phyloP scores from a whole-genome alignment of 768 basidiomycete genomes.

The Collybia nuda region DNA sequence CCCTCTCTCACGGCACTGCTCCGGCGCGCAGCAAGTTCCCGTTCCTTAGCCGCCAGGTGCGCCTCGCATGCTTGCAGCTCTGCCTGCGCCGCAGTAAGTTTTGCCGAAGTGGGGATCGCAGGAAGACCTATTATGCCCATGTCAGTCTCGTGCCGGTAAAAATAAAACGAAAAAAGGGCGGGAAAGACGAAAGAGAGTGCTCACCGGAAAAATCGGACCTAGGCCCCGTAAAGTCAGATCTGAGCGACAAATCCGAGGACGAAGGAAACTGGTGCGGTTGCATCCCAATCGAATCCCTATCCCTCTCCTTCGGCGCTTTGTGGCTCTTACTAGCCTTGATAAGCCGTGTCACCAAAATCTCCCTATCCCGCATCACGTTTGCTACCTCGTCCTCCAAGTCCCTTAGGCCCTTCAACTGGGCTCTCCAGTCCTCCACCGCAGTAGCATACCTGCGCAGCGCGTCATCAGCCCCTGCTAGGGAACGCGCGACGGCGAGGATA shows the following conservation, averaged over 20 bases:
- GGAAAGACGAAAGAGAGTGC: conserved; percentile 35
- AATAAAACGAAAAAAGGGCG: too few relatives aligned
- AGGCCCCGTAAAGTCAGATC: too few relatives aligned
- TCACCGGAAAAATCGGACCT: conserved; percentile 10
- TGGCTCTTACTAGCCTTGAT: conserved; percentile 72
- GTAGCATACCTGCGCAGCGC: conserved; percentile 61
- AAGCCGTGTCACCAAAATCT: conserved; percentile 83
- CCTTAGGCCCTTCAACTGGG: conserved; percentile 58
- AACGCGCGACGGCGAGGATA: conserved; percentile 55
- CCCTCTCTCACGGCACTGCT: conserved; percentile 61
- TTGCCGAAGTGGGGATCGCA: conserved; percentile 35
- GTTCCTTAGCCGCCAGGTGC: conserved; percentile 69
- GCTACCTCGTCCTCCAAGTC: conserved; percentile 71
- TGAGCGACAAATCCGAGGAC: conserved; percentile 19
- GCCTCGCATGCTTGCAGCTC: conserved; percentile 84
- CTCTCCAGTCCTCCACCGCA: conserved; percentile 66
- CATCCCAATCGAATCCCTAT: conserved; percentile 31
- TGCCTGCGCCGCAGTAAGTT: conserved; percentile 65
- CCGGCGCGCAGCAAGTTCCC: conserved; percentile 53
- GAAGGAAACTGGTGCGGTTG: conserved; percentile 26
- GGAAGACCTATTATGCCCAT: conserved; percentile 15
- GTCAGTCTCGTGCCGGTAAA: neutral
- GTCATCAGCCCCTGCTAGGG: conserved; percentile 65
- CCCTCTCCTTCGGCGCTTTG: conserved; percentile 39
- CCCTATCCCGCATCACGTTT: conserved; percentile 70